These are phyloP conservation scores for Cystoisospora suis DNA, from an alignment of 169 alveolate genomes.

Conservation along the genomic window DNA sequence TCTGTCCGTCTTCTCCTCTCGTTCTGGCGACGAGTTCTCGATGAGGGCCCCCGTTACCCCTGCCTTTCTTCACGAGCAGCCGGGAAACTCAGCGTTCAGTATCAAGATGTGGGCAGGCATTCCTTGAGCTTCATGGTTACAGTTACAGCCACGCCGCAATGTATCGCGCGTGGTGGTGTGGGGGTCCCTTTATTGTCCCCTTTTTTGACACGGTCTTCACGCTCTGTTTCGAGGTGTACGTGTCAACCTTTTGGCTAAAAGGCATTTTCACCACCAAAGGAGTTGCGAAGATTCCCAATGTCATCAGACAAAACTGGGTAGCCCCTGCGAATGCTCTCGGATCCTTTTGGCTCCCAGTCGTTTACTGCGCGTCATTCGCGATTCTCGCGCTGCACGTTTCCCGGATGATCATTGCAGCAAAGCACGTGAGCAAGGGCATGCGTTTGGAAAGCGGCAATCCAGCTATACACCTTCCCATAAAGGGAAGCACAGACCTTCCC, in stretches of 20 bases:
- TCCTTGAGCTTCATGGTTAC: not conserved
- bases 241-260: not conserved
- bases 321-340: slow-evolving; percentile 34
- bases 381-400: not conserved
- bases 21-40: not conserved
- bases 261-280: not conserved
- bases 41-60: not conserved
- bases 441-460: too few species aligned
- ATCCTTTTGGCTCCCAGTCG: slow-evolving; percentile 27
- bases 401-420: slow-evolving; percentile 19
- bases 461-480: too few species aligned
- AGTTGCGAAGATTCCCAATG: not conserved
- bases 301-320: not conserved
- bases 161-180: slow-evolving; percentile 26
- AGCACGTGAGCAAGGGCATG: slow-evolving; percentile 16
- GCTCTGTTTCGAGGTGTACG: not conserved
- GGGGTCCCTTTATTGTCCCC: slow-evolving; percentile 40
- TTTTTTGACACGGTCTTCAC: not conserved
- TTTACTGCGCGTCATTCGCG: not conserved
- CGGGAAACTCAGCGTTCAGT: not conserved
- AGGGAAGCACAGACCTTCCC: too few species aligned
- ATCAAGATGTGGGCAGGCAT: not conserved
- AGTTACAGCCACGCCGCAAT: slow-evolving; percentile 24
- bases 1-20: not conserved
- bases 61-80: not conserved